Evolutionary conservation across 2,329 filamentous ascomycete species (phyloP), one percentile per base, ranked within the genome.

Genomic region (Venturia oleaginea): DNA sequence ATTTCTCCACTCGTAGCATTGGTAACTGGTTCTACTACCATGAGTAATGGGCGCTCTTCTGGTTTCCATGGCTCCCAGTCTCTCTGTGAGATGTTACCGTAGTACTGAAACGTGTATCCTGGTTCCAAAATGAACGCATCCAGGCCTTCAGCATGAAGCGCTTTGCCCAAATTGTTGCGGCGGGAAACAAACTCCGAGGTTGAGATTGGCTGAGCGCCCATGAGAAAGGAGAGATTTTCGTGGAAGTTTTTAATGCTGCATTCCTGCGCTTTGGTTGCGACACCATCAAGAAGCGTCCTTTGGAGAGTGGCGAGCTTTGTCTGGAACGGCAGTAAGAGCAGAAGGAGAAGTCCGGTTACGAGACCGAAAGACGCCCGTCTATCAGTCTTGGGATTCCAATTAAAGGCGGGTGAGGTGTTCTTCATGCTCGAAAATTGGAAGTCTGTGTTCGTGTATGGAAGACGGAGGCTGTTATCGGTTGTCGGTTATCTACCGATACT

Each of bases 11-110:
- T 72, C 0, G 69, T 62, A 0, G 70, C 67, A n/a, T 72, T 70
- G 40, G 74, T 67, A 1, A 69, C 6, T 0, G 85, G 84, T 42
- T 81, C 74, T 13, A 87, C 77, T 22, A 87, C 69, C 83, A 87
- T 86, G 27, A 87, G 71, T 65, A 87, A 86, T 0, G 85, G 85
- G 1, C 84, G 78, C 69, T 87, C 84, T 68, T 87, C 84, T 0
- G 84, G 84, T 76, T 86, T 84, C 84, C 84, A 87, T 0, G 81
- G 80, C 67, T 87, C 84, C 85, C 84, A 87, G 66, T 86, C 81
- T 0, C 71, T 71, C 69, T 87, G 84, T 0, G 82, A 85, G 51
- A 84, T 77, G 68, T 87, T 87, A 59, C 78, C 84, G 69, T 86
- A 87, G 71, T 87, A 85, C 73, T 84, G 81, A 67, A 87, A 86